Percentiles rank a stretch among this genome's conserved stretches.
Evolutionary conservation across 345 rosid genomes (phyloP).

Genomic region (Dovyalis caffra): DNA sequence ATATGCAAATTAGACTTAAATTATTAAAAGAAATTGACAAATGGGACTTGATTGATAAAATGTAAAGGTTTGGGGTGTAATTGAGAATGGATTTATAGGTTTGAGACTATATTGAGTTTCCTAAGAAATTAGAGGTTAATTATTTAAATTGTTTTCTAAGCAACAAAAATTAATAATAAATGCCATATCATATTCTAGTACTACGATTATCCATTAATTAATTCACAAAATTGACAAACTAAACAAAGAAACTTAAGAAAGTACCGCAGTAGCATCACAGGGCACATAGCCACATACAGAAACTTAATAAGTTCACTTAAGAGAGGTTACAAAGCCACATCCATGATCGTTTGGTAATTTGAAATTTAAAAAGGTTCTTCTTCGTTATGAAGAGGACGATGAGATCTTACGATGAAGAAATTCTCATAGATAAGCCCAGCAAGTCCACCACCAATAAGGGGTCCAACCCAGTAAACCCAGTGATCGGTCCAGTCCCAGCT

Average conservation of each 20-base stretch:
- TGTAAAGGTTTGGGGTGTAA: too few relatives aligned
- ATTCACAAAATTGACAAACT: neutral
- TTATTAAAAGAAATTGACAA: too few relatives aligned
- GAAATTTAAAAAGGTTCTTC: constrained; percentile 24
- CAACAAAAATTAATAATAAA: neutral
- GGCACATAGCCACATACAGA: neutral
- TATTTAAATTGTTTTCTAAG: neutral
- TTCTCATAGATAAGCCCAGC: constrained; percentile 71
- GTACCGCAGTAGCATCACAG: neutral
- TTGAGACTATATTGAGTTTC: too few relatives aligned
- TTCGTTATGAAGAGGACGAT: constrained; percentile 29
- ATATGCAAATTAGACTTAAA: too few relatives aligned
- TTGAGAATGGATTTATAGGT: too few relatives aligned
- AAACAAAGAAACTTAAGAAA: neutral
- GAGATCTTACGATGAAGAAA: constrained; percentile 58
- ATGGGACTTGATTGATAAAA: too few relatives aligned
- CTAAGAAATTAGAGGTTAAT: too few relatives aligned
- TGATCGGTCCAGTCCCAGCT: constrained; percentile 87
- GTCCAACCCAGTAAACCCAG: constrained; percentile 95
- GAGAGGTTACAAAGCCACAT: neutral
- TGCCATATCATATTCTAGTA: neutral
- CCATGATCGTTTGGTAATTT: neutral
- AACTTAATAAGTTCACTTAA: neutral
- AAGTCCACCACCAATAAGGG: constrained; percentile 72
- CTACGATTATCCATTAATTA: neutral